A percentile compares a stretch with the other conserved stretches of the same genome.
Evolutionary conservation across 169 alveolate genomes (phyloP).

Genomic region (Hepatocystis sp.): DNA sequence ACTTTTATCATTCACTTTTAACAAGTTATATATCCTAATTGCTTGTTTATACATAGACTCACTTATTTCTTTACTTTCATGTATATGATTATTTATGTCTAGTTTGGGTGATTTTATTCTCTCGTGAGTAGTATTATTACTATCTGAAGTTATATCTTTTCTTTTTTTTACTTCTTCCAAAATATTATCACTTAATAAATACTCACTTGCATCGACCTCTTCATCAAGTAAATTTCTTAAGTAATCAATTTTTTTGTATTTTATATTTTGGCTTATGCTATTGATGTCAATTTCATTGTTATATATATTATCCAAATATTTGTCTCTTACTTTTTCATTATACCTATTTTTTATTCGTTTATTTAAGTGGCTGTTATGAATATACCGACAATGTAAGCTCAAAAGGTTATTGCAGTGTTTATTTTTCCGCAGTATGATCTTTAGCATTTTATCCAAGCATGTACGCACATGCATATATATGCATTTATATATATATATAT

Average conservation of each 20-base stretch:
- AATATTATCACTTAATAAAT: slow-evolving; percentile 34
- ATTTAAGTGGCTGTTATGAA: slow-evolving; percentile 73
- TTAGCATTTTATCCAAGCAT: slow-evolving; percentile 35
- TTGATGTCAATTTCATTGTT: slow-evolving; percentile 67
- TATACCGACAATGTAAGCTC: slow-evolving; percentile 14
- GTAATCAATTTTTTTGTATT: slow-evolving; percentile 41
- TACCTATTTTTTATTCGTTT: slow-evolving; percentile 50
- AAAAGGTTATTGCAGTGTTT: slow-evolving; percentile 18
- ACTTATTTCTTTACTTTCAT: slow-evolving; percentile 42
- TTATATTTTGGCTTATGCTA: slow-evolving; percentile 30
- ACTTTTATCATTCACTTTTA: slow-evolving; percentile 48
- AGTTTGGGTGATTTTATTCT: no score
- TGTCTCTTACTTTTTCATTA: slow-evolving; percentile 67
- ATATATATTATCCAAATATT: slow-evolving; percentile 64
- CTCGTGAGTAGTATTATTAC: background rate
- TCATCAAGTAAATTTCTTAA: slow-evolving; percentile 62
- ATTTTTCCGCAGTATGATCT: slow-evolving; percentile 12
- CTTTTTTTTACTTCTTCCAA: slow-evolving; percentile 56
- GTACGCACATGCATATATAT: no score
- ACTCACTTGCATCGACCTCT: slow-evolving; percentile 60
- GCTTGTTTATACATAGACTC: slow-evolving; percentile 71
- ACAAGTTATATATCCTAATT: slow-evolving; percentile 54
- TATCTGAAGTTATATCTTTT: slow-evolving; percentile 5
- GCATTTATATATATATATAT: no score
- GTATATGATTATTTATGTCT: no score